Base-by-base conservation (phyloP, 75 land plant species). In the Pinus taeda region DNA sequence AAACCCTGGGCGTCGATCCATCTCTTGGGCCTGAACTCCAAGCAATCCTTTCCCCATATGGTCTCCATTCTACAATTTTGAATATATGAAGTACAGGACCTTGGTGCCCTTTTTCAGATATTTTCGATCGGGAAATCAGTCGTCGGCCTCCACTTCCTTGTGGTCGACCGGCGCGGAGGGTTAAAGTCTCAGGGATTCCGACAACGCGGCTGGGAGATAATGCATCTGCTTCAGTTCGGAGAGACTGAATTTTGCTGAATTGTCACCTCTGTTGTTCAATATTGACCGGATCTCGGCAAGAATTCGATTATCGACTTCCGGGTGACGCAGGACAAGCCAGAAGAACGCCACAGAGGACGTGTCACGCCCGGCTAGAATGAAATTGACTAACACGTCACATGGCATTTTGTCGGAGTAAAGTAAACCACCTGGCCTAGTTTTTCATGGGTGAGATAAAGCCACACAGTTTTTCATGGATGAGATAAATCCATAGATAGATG, bases 101-200 rank as follows among this genome's bases (percentile, higher is more conserved):
- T 87, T 60, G 13, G 89, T 83, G 1, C 92, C 94, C 26, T 87
- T 87, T 33, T 84, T 85, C 4, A 92, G 81, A 59, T 79, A 78
- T 17, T 90, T 92, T 1, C 94, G 90, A 76, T 92, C 92, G 9
- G 94, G 94, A 1, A 90, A 66, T 1, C 80, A 73, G 79, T 92
- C 94, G 60, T 90, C 87, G 14, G 75, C 75, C 2, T 85, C 73
- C 6, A 85, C 90, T 57, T 86, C 85, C 82, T 90, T 90, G 12
- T 87, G 85, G 73, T 92, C 94, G 76, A 86, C 89, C 12, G 95
- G 95, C 30, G 92, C 95, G 3, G 95, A 92, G 4, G 98, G 98
- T 77, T 90, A 93, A 21, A 95, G 85, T 67, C 98, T 80, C 49
- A 93, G 86, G 17, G 95, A 88, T 76, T 93, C 95, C 1, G 93